A percentile compares a stretch with the other conserved stretches of the same genome.
phyloP scores from a whole-genome alignment of 2,329 filamentous ascomycete genomes.

The Botrytis porri region DNA sequence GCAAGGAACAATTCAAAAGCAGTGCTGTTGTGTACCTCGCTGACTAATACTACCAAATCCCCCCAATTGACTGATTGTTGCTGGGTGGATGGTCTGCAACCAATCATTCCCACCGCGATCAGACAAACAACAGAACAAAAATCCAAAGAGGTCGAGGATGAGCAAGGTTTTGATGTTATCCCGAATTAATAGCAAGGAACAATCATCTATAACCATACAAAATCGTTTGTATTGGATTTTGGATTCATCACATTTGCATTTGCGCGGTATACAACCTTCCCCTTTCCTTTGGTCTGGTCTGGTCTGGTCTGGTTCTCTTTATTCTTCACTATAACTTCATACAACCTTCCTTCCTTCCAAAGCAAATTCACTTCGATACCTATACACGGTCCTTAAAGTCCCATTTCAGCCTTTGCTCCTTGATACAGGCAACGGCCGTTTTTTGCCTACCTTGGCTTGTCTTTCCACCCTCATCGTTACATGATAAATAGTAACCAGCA shows the following conservation, averaged over 20 bases:
- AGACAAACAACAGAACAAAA: slow-evolving; percentile 18
- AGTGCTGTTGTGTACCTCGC: neutral
- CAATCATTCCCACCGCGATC: slow-evolving; percentile 16
- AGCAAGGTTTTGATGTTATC: slow-evolving; percentile 9
- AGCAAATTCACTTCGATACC: neutral
- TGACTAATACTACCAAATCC: slow-evolving; percentile 5
- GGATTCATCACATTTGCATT: neutral
- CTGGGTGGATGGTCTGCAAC: slow-evolving; percentile 20
- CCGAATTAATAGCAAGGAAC: neutral
- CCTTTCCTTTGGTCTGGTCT: slow-evolving; percentile 1
- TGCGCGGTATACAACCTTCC: neutral
- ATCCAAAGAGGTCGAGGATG: neutral
- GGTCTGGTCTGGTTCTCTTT: neutral
- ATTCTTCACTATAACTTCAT: neutral
- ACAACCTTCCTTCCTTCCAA: neutral
- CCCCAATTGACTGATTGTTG: slow-evolving; percentile 16
- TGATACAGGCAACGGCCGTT: neutral
- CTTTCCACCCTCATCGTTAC: slow-evolving; percentile 8
- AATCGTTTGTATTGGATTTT: neutral
- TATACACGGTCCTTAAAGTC: neutral
- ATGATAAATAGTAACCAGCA: neutral
- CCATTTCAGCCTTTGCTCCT: slow-evolving; percentile 8
- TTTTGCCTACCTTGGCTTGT: neutral
- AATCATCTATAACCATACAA: neutral
- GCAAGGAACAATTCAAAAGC: neutral